Evolutionary conservation across 768 basidiomycete species (phyloP), one percentile per base, ranked within the genome.

Genomic region (Kwoniella sp.): DNA sequence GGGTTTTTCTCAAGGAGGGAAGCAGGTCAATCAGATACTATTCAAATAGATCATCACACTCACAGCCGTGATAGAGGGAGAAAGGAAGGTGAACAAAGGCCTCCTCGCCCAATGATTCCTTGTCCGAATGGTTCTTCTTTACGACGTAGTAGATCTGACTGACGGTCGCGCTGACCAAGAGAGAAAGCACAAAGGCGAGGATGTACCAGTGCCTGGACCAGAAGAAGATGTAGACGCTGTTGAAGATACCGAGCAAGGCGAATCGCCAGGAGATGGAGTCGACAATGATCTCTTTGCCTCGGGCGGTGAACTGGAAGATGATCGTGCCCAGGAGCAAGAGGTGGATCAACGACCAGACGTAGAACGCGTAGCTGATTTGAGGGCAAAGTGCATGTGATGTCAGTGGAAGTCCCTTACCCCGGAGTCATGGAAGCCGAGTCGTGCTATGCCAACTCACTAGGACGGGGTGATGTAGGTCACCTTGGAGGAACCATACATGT

Each of bases 71-170:
- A 82, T 90, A 96, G 54, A 97, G 87, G 1, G 91, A 93, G 86
- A 98, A 97, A 1, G 96, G 96, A 20, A 96, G 87, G 81, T 97
- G 93, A 50, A 97, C 85, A 67, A 95, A 93, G 68, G 94, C 79
- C 81, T 96, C 93, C 68, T 95, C 93, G 23, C 84, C 84, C 50
- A 85, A 70, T 65, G 77, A 85, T 73, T 89, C 84, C 28, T 90
- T 82, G 28, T 84, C 80, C 79, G 93, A 88, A 67, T 87, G 86
- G 82, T 93, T 92, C 68, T 75, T 72, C 85, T 95, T 94, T 77
- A 97, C 89, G 64, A 91, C 83, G 78, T 94, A 97, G 83, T 98
- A 96, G 79, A 95, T 91, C 81, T 94, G 92, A 85, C 89, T 77
- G 37, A 89, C 87, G 48, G 85, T 73, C 66, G 91, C 90, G 79